Evolutionary conservation across 2,329 filamentous ascomycete species (phyloP), one percentile per base, ranked within the genome.

Genomic region (Exophiala phaeomuriformis): DNA sequence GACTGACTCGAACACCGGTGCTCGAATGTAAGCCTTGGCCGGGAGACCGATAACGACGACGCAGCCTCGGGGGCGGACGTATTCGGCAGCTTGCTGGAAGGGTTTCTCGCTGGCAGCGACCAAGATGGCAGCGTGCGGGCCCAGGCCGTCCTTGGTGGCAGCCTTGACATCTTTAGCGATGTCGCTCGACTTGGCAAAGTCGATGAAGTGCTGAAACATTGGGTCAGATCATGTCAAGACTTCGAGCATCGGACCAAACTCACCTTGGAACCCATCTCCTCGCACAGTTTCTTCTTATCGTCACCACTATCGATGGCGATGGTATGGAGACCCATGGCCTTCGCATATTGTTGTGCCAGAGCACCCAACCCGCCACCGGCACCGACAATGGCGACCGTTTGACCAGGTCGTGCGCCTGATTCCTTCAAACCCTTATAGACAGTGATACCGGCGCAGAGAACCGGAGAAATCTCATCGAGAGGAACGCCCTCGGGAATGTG

Each of bases 361-460:
- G 79, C 83, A 31, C 88, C 89, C 53, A 95, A 79, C 64, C 88
- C 88, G 70, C 89, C 88, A 60, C 88, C 88, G 30, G 88, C 89
- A 66, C 90, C 90, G 57, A 94, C 88, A 60, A 95, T 85, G 61
- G 88, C 90, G 29, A 95, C 82, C 37, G 77, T 84, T 70, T 94
- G 83, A 32, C 89, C 88, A 1, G 89, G 82, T 51, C 78, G 76
- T 30, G 79, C 84, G 37, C 81, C 83, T 0, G 87, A 89, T 71
- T 93, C 88, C 75, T 94, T 95, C 56, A 94, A 70, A n/a, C 85
- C 88, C 75, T 90, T 91, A 79, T 94, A 94, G 60, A 91, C 88
- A 10, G 88, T 93, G 71, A 93, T 83, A 67, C 88, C 88, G 42
- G 87, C 88, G 71, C 88, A 94, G 33, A 95, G 80, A 52, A 95